Percentiles rank a stretch among this genome's conserved stretches.
Evolutionary conservation across 257 asterid genomes (phyloP).

Genomic region (Solanum boliviense): DNA sequence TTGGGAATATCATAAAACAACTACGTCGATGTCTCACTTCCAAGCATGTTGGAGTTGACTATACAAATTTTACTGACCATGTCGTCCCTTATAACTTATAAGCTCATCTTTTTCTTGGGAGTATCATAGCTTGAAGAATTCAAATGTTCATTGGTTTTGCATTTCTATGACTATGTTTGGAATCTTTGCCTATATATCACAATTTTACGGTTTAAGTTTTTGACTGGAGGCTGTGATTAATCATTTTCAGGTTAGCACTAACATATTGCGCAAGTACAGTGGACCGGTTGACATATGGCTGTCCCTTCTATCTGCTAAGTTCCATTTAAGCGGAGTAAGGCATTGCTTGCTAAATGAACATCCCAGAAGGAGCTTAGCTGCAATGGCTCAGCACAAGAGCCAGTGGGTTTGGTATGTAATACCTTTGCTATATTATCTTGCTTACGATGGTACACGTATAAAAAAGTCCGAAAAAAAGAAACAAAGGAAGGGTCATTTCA

Average conservation of each 20-base stretch:
- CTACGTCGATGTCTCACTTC: not conserved
- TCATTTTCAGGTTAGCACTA: slow-evolving; percentile 52
- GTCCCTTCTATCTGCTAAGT: slow-evolving; percentile 32
- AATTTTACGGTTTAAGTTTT: not conserved
- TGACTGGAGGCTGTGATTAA: not conserved
- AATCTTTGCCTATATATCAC: not conserved
- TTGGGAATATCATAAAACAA: not conserved
- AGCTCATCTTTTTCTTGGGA: not conserved
- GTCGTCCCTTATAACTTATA: not conserved
- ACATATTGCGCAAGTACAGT: slow-evolving; percentile 66
- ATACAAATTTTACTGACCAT: not conserved
- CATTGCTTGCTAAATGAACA: slow-evolving; percentile 57
- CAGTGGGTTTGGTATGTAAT: slow-evolving; percentile 81
- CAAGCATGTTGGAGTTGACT: not conserved
- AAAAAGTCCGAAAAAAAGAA: not conserved
- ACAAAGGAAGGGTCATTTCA: not conserved
- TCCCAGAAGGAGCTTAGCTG: slow-evolving; percentile 52
- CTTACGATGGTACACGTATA: not conserved
- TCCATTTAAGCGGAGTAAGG: slow-evolving; percentile 11
- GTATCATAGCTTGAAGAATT: not conserved
- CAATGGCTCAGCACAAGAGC: slow-evolving; percentile 89
- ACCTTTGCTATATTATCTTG: not conserved
- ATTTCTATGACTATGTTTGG: not conserved
- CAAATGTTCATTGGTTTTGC: not conserved
- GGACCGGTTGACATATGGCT: slow-evolving; percentile 79